phyloP scores from a whole-genome alignment of 352 stramenopile species.

The Aphanomyces astaci region DNA sequence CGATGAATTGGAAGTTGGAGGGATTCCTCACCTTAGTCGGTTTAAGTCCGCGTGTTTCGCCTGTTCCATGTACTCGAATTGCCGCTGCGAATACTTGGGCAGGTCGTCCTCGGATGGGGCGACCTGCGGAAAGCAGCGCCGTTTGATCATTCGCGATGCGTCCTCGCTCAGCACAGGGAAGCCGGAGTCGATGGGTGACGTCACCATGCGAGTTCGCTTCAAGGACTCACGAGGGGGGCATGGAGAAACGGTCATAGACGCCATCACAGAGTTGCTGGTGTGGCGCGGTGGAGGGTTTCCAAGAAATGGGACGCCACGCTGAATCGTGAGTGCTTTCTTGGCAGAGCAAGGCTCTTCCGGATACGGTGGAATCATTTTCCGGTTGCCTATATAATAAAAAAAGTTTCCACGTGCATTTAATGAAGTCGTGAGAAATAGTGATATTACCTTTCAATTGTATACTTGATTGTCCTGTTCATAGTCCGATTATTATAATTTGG shows the following conservation, averaged over 20 bases:
- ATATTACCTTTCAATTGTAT: not conserved
- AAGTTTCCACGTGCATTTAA: too few species aligned
- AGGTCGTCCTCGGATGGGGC: constrained; percentile 34
- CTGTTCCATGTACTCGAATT: constrained; percentile 84
- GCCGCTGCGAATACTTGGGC: constrained; percentile 78
- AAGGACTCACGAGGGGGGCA: constrained; percentile 29
- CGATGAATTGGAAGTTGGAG: constrained; percentile 8
- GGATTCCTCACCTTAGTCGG: constrained; percentile 52
- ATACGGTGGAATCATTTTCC: too few species aligned
- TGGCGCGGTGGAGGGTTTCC: not conserved
- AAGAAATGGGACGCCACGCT: not conserved
- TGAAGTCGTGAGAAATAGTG: too few species aligned
- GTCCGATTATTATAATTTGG: too few species aligned
- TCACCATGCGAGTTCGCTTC: constrained; percentile 14
- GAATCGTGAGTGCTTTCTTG: not conserved
- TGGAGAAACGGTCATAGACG: constrained; percentile 66
- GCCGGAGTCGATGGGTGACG: constrained; percentile 21
- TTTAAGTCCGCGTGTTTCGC: constrained; percentile 71
- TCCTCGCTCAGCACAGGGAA: constrained; percentile 30
- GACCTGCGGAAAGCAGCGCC: constrained; percentile 17
- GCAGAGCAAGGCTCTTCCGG: too few species aligned
- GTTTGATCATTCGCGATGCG: constrained; percentile 17
- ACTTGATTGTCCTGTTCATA: too few species aligned
- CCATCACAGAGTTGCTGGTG: constrained; percentile 32
- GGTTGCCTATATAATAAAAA: too few species aligned